A percentile compares a stretch with the other conserved stretches of the same genome.
Conservation (phyloP, 2,329 filamentous ascomycete genomes). For the Penicillium sclerotiorum region DNA sequence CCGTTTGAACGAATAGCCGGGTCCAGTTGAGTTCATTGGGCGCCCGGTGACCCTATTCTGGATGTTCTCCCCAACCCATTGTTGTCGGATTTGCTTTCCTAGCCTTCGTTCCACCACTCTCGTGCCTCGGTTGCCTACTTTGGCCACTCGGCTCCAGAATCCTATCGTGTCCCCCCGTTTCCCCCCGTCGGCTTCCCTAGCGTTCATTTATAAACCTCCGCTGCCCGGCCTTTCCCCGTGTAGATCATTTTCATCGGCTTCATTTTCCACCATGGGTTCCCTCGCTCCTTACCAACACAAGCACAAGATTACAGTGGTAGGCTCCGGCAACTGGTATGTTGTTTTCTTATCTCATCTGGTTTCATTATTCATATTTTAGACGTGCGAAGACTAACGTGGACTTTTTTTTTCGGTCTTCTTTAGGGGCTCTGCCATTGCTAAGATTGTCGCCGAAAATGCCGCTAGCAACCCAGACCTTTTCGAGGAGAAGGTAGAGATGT, state of each 20-base stretch:
- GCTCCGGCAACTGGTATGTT: constrained; percentile 93
- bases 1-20: constrained; percentile 12
- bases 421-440: constrained; percentile 95
- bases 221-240: constrained; percentile 16
- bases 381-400: constrained; percentile 51
- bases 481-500: constrained; percentile 92
- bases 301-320: constrained; percentile 70
- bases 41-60: constrained; percentile 14
- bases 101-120: constrained; percentile 19
- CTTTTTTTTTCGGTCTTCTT: constrained; percentile 61
- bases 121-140: constrained; percentile 33
- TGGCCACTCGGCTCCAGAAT: constrained; percentile 25
- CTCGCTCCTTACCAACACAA: constrained; percentile 36
- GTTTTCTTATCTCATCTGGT: too few relatives aligned
- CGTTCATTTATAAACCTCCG: constrained; percentile 20
- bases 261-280: constrained; percentile 35
- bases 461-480: constrained; percentile 76
- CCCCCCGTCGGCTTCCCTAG: constrained; percentile 17
- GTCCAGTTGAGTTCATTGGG: constrained; percentile 14
- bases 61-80: constrained; percentile 19
- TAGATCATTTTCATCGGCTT: constrained; percentile 24
- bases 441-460: constrained; percentile 94
- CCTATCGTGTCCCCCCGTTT: constrained; percentile 20
- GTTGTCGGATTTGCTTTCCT: constrained; percentile 27
- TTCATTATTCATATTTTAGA: too few relatives aligned